Evolutionary conservation across 139 green algal genomes (phyloP).

Genomic region (Yamagishiella unicocca): DNA sequence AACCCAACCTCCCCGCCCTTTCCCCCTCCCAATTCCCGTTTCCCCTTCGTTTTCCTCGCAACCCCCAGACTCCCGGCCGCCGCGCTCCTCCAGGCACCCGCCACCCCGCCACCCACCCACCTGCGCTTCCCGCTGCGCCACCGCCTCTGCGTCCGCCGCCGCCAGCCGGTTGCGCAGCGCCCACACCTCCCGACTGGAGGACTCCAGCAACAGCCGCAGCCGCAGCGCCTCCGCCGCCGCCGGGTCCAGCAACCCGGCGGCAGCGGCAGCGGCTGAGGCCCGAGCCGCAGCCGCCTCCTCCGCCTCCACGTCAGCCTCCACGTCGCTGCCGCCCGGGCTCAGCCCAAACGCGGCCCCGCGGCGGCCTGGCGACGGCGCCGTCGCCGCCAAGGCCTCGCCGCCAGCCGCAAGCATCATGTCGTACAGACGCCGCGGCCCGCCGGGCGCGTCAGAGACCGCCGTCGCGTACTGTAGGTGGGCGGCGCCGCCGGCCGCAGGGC

Average conservation of each 20-base stretch:
- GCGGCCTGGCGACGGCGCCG: not conserved
- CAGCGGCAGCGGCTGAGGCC: not conserved
- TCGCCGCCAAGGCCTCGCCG: not conserved
- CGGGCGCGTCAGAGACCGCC: not conserved
- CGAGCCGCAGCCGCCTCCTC: not conserved
- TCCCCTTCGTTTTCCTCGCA: no score
- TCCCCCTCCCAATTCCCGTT: no score
- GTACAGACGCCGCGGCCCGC: not conserved
- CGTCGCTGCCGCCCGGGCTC: not conserved
- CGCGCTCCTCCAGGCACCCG: no score
- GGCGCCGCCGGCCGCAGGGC: not conserved
- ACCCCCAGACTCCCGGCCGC: no score
- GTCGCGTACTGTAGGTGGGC: not conserved
- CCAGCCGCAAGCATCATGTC: not conserved
- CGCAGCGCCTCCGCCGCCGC: constrained; percentile 28
- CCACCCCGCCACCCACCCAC: not conserved
- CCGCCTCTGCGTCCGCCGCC: constrained; percentile 10
- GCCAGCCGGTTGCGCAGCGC: constrained; percentile 35
- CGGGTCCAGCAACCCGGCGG: constrained; percentile 1
- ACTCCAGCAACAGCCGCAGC: constrained; percentile 42
- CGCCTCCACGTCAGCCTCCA: not conserved
- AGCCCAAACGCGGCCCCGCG: not conserved
- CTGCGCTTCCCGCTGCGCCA: constrained; percentile 35
- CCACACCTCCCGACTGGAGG: constrained; percentile 26
- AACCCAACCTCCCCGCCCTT: no score